These are phyloP conservation scores for Aspergillus nanangensis DNA, from an alignment of 495 filamentous ascomycete genomes.

Conservation along the genomic window DNA sequence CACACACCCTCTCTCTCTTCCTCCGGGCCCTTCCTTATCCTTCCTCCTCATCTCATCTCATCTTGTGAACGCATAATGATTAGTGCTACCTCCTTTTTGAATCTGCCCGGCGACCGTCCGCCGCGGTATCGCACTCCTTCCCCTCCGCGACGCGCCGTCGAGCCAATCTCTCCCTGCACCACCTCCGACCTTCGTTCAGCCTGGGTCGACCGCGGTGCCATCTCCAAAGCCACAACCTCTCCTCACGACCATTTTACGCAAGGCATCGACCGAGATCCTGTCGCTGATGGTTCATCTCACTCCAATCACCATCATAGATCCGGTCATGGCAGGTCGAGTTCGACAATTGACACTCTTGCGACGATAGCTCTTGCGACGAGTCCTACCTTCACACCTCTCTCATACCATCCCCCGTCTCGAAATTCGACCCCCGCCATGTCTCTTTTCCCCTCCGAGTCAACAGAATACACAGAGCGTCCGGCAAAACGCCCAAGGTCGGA, in stretches of 20 bases:
- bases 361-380: constrained; percentile 51
- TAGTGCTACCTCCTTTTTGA: constrained; percentile 43
- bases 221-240: constrained; percentile 21
- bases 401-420: constrained; percentile 31
- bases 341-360: constrained; percentile 51
- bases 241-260: constrained; percentile 24
- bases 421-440: constrained; percentile 22
- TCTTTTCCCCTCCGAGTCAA: constrained; percentile 28
- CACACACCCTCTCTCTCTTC: constrained; percentile 24
- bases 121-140: constrained; percentile 51
- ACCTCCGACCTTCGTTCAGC: constrained; percentile 27
- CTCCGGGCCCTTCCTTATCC: constrained; percentile 14
- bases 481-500: constrained; percentile 60
- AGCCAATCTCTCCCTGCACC: constrained; percentile 45
- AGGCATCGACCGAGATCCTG: constrained; percentile 14
- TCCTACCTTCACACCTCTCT: constrained; percentile 38
- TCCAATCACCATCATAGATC: constrained; percentile 30
- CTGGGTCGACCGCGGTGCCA: constrained; percentile 26
- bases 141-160: constrained; percentile 49
- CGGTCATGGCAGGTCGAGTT: constrained; percentile 44
- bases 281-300: constrained; percentile 10
- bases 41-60: constrained; percentile 8
- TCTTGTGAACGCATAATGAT: constrained; percentile 30
- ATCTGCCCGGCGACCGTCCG: constrained; percentile 36
- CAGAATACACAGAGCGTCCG: constrained; percentile 42